These are phyloP conservation scores for Wickerhamiella pararugosa DNA, from an alignment of 1,139 yeast genomes.

Conservation along the genomic window DNA sequence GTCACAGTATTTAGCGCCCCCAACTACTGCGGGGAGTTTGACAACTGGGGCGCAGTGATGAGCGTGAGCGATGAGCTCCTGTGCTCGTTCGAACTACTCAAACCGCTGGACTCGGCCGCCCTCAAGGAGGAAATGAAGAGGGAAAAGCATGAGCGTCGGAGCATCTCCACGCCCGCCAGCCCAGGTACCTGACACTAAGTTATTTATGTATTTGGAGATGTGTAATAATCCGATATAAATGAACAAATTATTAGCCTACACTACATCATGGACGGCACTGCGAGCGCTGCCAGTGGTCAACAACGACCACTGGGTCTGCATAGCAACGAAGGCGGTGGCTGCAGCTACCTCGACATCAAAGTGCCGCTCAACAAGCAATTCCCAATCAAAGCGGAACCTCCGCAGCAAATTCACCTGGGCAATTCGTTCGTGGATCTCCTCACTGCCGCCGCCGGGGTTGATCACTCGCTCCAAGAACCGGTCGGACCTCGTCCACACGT, in stretches of 20 bases:
- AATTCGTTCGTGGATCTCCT: constrained; percentile 38
- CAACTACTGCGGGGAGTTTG: constrained; percentile 95
- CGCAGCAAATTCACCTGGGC: constrained; percentile 44
- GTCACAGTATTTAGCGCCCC: constrained; percentile 96
- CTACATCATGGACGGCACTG: too few species aligned
- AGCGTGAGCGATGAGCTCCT: constrained; percentile 82
- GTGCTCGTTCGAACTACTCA: constrained; percentile 82
- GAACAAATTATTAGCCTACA: too few species aligned
- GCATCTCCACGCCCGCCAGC: background rate
- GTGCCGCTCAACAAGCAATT: constrained; percentile 35
- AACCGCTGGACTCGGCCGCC: constrained; percentile 87
- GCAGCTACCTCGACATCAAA: constrained; percentile 38
- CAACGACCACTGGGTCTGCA: constrained; percentile 42
- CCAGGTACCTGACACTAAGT: background rate
- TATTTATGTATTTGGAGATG: constrained; percentile 2
- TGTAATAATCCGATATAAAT: background rate
- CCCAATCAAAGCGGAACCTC: constrained; percentile 45
- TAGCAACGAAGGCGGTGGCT: constrained; percentile 44
- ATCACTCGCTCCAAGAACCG: constrained; percentile 36
- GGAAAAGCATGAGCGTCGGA: constrained; percentile 24
- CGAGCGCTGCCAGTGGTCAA: too few species aligned
- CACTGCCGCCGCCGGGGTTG: constrained; percentile 41
- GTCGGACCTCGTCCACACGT: constrained; percentile 40
- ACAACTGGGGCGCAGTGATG: constrained; percentile 99
- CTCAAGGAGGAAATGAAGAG: constrained; percentile 57